Evolutionary conservation across 179 eudicot genomes (phyloP), one percentile per base, ranked within the genome.

Genomic region (Camellia oleifera): DNA sequence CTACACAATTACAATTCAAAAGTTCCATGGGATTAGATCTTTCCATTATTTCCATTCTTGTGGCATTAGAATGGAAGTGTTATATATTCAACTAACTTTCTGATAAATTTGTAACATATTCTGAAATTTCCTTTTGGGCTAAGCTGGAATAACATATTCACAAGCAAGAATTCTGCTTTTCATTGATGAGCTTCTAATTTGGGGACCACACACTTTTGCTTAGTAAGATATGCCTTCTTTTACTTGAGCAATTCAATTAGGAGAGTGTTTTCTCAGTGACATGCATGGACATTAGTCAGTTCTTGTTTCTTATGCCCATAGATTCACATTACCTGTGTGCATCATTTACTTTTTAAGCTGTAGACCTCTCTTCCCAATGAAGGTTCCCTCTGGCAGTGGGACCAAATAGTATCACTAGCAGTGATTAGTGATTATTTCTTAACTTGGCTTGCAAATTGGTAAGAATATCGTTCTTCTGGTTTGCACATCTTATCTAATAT

Each of bases 181-280:
- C 65, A 26, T 20, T 46, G 69, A 53, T 40, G 52, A 53, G 78
- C 54, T 58, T 80, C 18, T 80, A 57, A 52, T 72, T 45, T 50
- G 50, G 58, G 78, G 67, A 69, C 67, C 82, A 45, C 67, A 12
- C 17, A 45, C 69, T 80, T 74, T 79, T 58, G 8, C 58, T 40
- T 78, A 40, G 15, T 8, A 61, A 48, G 70, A 40, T 68, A 20
- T 48, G 67, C 74, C 18, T 4, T 23, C 40, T 52, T 32, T 53
- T 13, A 10, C 26, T 45, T 68, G 12, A 69, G 58, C 32, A 42
- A 45, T 68, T n/a, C 56, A 52, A 32, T 62, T 61, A 18, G 71
- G 48, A 50, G 20, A n/a, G 44, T 74, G 79, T 79, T 75, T 77
- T 44, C 71, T 58, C 3, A 11, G 45, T 72, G 74, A 61, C 11